Base-by-base conservation (phyloP, 805 yeast species). In the Teunomyces tritomae region DNA sequence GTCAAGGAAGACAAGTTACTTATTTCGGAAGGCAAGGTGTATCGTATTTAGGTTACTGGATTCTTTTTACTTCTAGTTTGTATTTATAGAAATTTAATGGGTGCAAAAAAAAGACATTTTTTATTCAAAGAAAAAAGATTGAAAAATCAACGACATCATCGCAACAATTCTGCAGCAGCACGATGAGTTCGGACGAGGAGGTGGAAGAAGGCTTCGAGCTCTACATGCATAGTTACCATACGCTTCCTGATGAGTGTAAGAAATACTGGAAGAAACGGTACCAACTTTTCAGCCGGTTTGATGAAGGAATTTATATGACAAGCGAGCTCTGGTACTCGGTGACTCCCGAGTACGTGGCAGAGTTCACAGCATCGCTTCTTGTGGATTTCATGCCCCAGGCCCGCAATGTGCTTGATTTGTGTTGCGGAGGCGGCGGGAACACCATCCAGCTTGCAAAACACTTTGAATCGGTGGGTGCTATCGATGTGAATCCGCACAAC, bases 361-460 rank as follows among this genome's bases (percentile, higher is more conserved):
- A 68, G 5, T 82, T 80, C 55, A 64, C 77, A 0, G 85, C 90
- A 0, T 72, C 76, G 46, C 75, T 80, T 48, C 64, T 84, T 13
- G 63, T 69, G 44, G 73, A 77, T 11, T 74, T 84, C 48, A 61
- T 80, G 17, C 88, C 84, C 0, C 58, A 74, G 0, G 75, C 80
- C 2, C 53, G 52, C 4, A 71, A 67, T 3, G 66, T 83, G 0
- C 61, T 85, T 10, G 96, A 89, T 58, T 75, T 87, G 2, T 87
- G 88, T 56, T 83, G 92, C 53, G 96, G 96, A 0, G 96, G 90
- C 1, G 96, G 96, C 1, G 96, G 96, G 0, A 89, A 89, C 58
- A 70, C 87, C 1, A 85, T 88, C 17, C 96, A 88, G 55, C 79
- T 90, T 62, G 87, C 91, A 42, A 57, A 71, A 46, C 52, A 60